These are phyloP conservation scores for Eucalyptus urophylla DNA, from an alignment of 345 rosid species.

Conservation along the genomic window DNA sequence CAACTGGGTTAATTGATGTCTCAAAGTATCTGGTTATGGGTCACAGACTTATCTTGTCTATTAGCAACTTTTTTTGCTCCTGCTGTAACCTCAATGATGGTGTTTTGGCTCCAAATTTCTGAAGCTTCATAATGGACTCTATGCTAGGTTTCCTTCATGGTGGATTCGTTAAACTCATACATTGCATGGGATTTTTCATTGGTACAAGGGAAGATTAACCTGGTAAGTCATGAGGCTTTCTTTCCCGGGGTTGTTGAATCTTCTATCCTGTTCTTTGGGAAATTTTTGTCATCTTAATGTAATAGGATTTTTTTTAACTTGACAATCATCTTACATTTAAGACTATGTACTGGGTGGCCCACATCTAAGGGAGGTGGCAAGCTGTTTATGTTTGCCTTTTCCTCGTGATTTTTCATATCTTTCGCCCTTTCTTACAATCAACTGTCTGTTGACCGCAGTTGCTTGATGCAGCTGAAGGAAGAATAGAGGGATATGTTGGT, in stretches of 20 bases:
- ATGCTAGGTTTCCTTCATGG: constrained; percentile 54
- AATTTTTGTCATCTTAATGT: not conserved
- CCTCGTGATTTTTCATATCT: not conserved
- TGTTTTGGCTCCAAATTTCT: not conserved
- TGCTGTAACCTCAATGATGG: not conserved
- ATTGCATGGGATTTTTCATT: constrained; percentile 95
- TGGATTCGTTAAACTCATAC: constrained; percentile 85
- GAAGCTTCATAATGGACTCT: not conserved
- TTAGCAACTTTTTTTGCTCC: not conserved
- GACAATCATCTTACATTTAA: not conserved
- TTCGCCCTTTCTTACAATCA: not conserved
- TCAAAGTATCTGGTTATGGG: not conserved
- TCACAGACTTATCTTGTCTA: not conserved
- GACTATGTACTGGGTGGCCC: not conserved
- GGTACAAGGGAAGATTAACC: constrained; percentile 68
- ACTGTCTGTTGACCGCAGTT: not conserved
- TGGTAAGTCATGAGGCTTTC: constrained; percentile 37
- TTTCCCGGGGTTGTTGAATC: not conserved
- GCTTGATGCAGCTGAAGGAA: not conserved
- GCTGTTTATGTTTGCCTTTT: not conserved
- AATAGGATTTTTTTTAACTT: not conserved
- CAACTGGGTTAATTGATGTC: not conserved
- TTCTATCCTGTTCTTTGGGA: not conserved
- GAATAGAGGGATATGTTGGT: not conserved
- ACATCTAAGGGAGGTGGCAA: not conserved